A percentile compares a stretch with the other conserved stretches of the same genome.
Conservation (phyloP, 2,329 filamentous ascomycete species). For the Ascochyta viciae-villosae region DNA sequence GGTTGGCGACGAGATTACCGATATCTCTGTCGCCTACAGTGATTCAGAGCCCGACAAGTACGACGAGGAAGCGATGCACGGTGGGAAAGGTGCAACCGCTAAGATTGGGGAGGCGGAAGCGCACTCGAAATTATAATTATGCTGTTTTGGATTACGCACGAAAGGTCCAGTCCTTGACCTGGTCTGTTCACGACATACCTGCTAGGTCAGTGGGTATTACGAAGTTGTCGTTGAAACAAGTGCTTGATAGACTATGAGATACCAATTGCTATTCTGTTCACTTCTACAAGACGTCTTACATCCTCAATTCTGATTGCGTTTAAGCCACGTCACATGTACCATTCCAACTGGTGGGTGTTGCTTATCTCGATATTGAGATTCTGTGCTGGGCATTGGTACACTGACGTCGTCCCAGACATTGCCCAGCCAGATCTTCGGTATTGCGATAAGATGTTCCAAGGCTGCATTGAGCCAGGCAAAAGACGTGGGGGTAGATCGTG, state of each 20-base stretch:
- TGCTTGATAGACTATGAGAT: conserved; percentile 7
- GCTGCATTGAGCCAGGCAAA: not conserved
- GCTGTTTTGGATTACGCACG: not conserved
- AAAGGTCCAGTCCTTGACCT: not conserved
- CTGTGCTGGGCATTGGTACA: not conserved
- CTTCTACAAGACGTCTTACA: not conserved
- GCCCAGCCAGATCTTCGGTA: not conserved
- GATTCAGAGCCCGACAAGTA: conserved; percentile 35
- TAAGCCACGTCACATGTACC: no score
- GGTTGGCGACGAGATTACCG: conserved; percentile 59
- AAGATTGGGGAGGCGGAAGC: conserved; percentile 15
- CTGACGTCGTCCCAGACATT: not conserved
- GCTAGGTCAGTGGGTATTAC: conserved; percentile 2
- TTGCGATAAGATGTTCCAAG: not conserved
- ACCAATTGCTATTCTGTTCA: conserved; percentile 2
- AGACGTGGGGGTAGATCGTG: not conserved
- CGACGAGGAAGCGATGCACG: conserved; percentile 38
- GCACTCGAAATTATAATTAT: not conserved
- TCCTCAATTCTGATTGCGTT: not conserved
- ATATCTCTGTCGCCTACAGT: conserved; percentile 35
- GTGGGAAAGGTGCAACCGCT: conserved; percentile 16
- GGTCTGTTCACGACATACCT: conserved; percentile 10
- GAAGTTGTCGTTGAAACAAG: conserved; percentile 2
- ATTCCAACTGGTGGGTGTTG: not conserved
- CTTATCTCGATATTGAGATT: not conserved